Evolutionary conservation across 192 early-diverging fungal species (phyloP).

Genomic region (Podochytrium sp.): DNA sequence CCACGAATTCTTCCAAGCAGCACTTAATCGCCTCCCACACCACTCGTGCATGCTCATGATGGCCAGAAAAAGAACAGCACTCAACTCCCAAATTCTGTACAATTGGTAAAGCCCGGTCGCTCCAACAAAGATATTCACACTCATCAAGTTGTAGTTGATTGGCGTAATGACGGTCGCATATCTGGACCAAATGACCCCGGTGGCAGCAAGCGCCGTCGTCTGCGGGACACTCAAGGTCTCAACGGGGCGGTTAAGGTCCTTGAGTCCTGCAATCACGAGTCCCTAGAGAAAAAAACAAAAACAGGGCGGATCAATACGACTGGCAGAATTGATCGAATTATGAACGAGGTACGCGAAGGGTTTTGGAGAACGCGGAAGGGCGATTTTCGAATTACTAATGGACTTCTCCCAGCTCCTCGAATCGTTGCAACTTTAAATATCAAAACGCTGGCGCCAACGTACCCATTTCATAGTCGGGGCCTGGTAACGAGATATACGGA

Average conservation of each 20-base stretch:
- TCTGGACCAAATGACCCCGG: conserved; percentile 97
- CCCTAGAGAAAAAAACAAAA: conserved; percentile 53
- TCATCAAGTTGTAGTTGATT: conserved; percentile 86
- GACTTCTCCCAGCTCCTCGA: too few relatives aligned
- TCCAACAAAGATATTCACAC: conserved; percentile 93
- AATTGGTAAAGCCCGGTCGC: conserved; percentile 88
- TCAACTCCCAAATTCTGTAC: conserved; percentile 74
- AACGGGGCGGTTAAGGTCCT: conserved; percentile 86
- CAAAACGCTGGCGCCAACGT: conserved; percentile 35
- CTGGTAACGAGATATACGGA: too few relatives aligned
- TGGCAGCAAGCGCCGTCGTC: conserved; percentile 84
- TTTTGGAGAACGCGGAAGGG: too few relatives aligned
- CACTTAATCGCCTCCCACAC: not conserved
- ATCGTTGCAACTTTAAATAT: too few relatives aligned
- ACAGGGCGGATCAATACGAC: not conserved
- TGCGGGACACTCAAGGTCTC: conserved; percentile 88
- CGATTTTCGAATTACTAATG: too few relatives aligned
- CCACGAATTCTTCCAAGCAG: not conserved
- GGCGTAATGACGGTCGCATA: conserved; percentile 94
- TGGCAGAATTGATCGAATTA: too few relatives aligned
- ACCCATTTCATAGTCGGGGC: conserved; percentile 93
- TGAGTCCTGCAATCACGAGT: conserved; percentile 89
- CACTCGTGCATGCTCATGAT: not conserved
- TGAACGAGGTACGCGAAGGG: too few relatives aligned
- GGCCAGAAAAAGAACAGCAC: not conserved